Base-by-base conservation (phyloP, 192 early-diverging fungal species). In the Glomus cerebriforme region DNA sequence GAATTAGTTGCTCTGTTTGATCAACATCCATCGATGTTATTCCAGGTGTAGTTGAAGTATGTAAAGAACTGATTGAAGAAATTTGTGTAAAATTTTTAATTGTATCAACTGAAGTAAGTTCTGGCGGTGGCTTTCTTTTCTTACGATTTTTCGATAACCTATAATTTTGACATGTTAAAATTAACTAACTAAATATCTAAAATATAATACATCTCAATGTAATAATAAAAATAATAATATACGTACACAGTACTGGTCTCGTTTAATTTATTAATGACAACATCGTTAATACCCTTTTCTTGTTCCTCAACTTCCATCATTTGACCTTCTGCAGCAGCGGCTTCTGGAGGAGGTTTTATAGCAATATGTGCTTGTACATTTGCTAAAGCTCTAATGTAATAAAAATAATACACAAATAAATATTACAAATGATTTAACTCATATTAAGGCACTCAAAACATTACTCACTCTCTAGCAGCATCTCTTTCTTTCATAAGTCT, bases 401-500 rank as follows among this genome's bases (percentile, higher is more conserved):
- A 49, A 70, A 34, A 76, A 67, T 0, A 26, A 19, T 70, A 60
- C 22, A 79, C 32, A 19, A 79, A 26, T 59, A 59, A 22, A 37
- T 12, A 31, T n/a, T 15, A 80, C 39, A 7, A 27, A 31, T 49
- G 64, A 7, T 24, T n/a, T 9, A 24, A 24, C n/a, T 63, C 12
- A 6, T 58, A 65, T 43, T 34, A 37, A 45, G n/a, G n/a, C n/a
- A n/a, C n/a, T n/a, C n/a, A 27, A 59, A 59, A 43, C 6, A 7
- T 26, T 7, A 29, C 49, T 64, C 1, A 88, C 87, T 91, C 89
- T 54, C 97, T 87, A 54, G 96, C 96, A 73, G 94, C 90, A 83
- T 99, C 96, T 39, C 95, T 89, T 81, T 99, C 98, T 81, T 92
- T 92, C 79, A 94, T 86, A 32, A 98, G 84, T 34, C 98, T 88